These are phyloP conservation scores for Ampelocalamus luodianensis DNA, from an alignment of 176 grass and related monocot species.

Conservation along the genomic window DNA sequence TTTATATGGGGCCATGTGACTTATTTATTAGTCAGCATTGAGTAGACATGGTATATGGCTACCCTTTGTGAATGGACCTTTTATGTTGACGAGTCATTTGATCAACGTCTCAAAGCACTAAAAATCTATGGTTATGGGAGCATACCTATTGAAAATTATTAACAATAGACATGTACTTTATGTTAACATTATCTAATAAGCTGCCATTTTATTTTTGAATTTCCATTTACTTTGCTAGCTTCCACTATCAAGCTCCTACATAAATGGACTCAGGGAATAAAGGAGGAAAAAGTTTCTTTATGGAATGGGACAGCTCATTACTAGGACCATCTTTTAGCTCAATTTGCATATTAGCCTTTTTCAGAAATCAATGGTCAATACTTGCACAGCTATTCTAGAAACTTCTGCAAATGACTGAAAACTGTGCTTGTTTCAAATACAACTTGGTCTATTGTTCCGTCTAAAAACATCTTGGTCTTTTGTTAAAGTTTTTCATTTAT, in stretches of 20 bases:
- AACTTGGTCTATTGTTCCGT: background rate
- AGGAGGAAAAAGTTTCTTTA: conserved; percentile 22
- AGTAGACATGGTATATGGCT: conserved; percentile 36
- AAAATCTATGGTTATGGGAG: conserved; percentile 30
- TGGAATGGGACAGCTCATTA: conserved; percentile 1
- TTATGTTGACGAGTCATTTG: conserved; percentile 27
- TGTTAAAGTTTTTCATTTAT: conserved; percentile 4
- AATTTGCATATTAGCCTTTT: conserved; percentile 34
- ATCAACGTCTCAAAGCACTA: conserved; percentile 27
- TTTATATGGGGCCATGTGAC: background rate
- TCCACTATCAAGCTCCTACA: conserved; percentile 28
- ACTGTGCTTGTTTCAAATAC: background rate
- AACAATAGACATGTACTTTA: conserved; percentile 30
- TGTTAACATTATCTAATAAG: conserved; percentile 16
- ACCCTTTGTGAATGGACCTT: conserved; percentile 40
- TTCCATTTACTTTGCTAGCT: conserved; percentile 40
- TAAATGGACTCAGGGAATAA: conserved; percentile 11
- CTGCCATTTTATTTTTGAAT: conserved; percentile 14
- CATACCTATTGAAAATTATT: conserved; percentile 20
- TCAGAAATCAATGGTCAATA: conserved; percentile 18
- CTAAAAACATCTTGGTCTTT: background rate
- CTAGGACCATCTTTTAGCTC: conserved; percentile 25
- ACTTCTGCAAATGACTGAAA: conserved; percentile 25
- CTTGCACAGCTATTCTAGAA: conserved; percentile 28
- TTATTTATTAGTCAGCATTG: conserved; percentile 41